A percentile compares a stretch with the other conserved stretches of the same genome.
These are phyloP conservation scores for Candolleomyces eurysporus DNA, from an alignment of 768 basidiomycete species.

Conservation along the genomic window DNA sequence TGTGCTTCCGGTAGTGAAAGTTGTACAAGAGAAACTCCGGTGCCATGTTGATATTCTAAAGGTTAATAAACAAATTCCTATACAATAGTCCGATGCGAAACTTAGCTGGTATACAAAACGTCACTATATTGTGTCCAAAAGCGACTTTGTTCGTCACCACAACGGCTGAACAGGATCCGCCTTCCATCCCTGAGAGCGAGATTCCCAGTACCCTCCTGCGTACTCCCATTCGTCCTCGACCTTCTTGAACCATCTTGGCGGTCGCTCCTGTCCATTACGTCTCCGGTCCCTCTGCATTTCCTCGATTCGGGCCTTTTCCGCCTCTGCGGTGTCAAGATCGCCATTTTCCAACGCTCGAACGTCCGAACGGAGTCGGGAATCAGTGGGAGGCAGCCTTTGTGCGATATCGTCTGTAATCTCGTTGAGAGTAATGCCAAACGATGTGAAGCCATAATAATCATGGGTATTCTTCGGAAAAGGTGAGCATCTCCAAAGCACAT, in stretches of 20 bases:
- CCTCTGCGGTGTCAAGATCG: slow-evolving; percentile 66
- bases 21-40: not conserved
- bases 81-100: not conserved
- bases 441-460: slow-evolving; percentile 82
- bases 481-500: slow-evolving; percentile 72
- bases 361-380: slow-evolving; percentile 80
- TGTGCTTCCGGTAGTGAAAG: not conserved
- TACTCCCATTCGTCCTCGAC: slow-evolving; percentile 74
- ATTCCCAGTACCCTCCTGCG: slow-evolving; percentile 82
- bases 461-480: slow-evolving; percentile 71
- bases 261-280: slow-evolving; percentile 51
- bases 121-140: not conserved
- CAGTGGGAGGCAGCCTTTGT: slow-evolving; percentile 70
- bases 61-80: not conserved
- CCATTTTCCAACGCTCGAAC: slow-evolving; percentile 83
- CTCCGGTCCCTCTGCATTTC: slow-evolving; percentile 75
- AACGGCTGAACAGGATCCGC: slow-evolving; percentile 45
- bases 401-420: slow-evolving; percentile 69
- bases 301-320: slow-evolving; percentile 69
- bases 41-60: not conserved
- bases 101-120: not conserved
- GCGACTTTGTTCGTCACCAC: slow-evolving; percentile 47
- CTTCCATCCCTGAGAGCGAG: slow-evolving; percentile 64
- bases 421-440: slow-evolving; percentile 76
- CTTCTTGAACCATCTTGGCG: slow-evolving; percentile 76